Conservation (phyloP, 495 filamentous ascomycete species). For the Penicillium soppii region DNA sequence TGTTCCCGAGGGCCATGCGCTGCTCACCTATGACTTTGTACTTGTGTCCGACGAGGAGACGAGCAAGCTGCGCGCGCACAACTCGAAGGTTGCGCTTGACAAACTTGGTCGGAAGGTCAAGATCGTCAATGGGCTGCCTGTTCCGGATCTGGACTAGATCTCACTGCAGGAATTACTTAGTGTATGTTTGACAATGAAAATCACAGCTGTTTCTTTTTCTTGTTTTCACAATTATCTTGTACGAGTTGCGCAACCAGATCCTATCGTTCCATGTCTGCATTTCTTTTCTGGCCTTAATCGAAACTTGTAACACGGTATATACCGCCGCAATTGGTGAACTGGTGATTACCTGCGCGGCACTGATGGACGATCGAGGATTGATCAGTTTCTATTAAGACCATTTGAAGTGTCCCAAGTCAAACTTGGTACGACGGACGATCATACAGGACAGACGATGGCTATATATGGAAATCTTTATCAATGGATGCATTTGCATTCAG, state of each 20-base stretch:
- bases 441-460: neutral
- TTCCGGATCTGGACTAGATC: constrained; percentile 68
- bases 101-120: constrained; percentile 71
- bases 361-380: neutral
- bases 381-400: neutral
- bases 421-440: neutral
- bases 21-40: constrained; percentile 74
- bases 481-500: neutral
- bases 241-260: no score
- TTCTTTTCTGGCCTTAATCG: neutral
- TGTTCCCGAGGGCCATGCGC: constrained; percentile 50
- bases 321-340: neutral
- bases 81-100: constrained; percentile 70
- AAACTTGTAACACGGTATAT: neutral
- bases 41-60: constrained; percentile 71
- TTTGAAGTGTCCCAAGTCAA: neutral
- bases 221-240: no score
- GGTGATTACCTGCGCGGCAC: neutral
- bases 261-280: neutral
- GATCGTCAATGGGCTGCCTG: constrained; percentile 78
- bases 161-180: neutral
- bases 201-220: no score
- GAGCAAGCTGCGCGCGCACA: constrained; percentile 61
- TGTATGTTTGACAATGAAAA: neutral
- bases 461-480: neutral